These are phyloP conservation scores for Histomonas meleagridis DNA, from an alignment of 208 protist species.

Conservation along the genomic window DNA sequence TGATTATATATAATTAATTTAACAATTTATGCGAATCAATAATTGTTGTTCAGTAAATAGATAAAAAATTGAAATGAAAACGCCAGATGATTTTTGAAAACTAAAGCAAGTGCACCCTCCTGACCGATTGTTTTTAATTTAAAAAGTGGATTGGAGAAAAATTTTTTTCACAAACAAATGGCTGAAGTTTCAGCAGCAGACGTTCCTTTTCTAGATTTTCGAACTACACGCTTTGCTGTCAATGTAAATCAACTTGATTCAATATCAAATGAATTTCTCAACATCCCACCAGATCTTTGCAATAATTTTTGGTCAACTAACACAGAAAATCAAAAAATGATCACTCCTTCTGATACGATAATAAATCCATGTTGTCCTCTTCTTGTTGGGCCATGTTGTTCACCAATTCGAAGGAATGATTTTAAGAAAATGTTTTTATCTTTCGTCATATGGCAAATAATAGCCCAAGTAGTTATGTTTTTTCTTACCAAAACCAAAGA, in stretches of 20 bases:
- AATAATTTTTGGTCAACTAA: background rate
- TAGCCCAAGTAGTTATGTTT: background rate
- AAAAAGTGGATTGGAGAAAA: too few species aligned
- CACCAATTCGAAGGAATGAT: background rate
- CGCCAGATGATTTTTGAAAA: too few species aligned
- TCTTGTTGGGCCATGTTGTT: background rate
- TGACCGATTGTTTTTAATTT: too few species aligned
- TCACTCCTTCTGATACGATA: background rate
- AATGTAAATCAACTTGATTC: background rate
- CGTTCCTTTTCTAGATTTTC: too few species aligned
- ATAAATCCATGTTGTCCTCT: background rate
- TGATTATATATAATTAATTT: too few species aligned
- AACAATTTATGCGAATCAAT: too few species aligned
- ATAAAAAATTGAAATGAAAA: too few species aligned
- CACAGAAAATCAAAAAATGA: background rate
- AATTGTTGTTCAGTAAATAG: too few species aligned
- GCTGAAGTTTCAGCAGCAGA: too few species aligned
- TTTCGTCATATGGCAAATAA: background rate
- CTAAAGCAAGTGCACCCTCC: too few species aligned
- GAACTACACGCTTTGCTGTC: background rate
- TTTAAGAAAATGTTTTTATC: background rate
- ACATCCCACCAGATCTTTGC: background rate
- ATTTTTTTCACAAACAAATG: too few species aligned
- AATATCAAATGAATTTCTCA: background rate
- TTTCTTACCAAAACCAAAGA: too few species aligned